Evolutionary conservation across 148 eudicot genomes (phyloP), one percentile per base, ranked within the genome.

Genomic region (Fallopia convolvulus): DNA sequence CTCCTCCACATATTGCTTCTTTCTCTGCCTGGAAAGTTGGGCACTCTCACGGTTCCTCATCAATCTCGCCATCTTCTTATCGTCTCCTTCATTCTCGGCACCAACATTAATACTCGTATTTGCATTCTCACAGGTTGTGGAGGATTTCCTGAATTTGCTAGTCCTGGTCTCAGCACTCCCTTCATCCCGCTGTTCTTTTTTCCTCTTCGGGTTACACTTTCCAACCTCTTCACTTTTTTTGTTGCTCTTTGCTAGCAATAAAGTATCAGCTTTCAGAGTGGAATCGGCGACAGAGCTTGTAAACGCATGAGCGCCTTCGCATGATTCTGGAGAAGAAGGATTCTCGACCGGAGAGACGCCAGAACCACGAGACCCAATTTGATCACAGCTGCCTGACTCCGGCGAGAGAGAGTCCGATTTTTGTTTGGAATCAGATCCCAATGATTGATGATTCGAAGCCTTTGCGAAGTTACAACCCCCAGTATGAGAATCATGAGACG

Each of bases 21-120:
- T 93, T 82, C 97, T 92, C 79, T 93, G 97, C 72, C 98, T 82
- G 5, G 97, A 91, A 20, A 93, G 86, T 68, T 93, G 98, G 0
- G 98, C 98, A 42, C 98, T 93, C 61, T 93, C 98, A 1, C 98
- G 80, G 74, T 93, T 93, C 83, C 97, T 93, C 79, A 88, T 87
- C 80, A 93, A 79, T 82, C 98, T 91, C 18, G 93, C 90, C 70
- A 78, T 92, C 83, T 65, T 83, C 80, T 89, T 93, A 44, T 93
- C 97, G 1, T 92, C 94, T 2, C 77, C 87, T 30, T 82, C 90
- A 58, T 40, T 71, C 7, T 42, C 68, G 30, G 23, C 81, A 20
- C 53, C 20, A 6, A 44, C 50, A 73, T 44, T 44, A 33, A 11
- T 23, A 75, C 50, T 75, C 46, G 40, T 72, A 80, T 73, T 80